Evolutionary conservation across 2,329 filamentous ascomycete genomes (phyloP).

Genomic region (Meredithiella fracta): DNA sequence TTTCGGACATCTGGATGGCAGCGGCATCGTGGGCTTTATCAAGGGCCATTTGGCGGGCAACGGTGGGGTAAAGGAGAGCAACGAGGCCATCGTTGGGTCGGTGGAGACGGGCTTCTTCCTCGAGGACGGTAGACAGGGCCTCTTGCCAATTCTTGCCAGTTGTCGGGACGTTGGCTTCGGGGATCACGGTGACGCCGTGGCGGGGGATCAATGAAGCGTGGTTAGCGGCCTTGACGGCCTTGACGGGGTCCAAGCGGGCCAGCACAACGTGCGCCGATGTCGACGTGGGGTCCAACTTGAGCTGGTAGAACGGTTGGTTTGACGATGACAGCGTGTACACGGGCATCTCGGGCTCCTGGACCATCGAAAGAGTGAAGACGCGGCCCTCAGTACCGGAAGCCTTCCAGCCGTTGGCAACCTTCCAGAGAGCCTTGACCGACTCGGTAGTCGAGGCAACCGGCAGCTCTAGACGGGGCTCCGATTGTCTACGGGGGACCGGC

Average conservation of each 20-base stretch:
- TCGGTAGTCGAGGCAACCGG: slow-evolving; percentile 40
- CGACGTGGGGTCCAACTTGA: slow-evolving; percentile 47
- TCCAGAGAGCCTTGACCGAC: slow-evolving; percentile 49
- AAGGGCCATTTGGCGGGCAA: slow-evolving; percentile 45
- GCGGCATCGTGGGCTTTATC: slow-evolving; percentile 34
- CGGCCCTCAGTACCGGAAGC: slow-evolving; percentile 42
- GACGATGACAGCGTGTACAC: slow-evolving; percentile 49
- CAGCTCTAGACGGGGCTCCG: slow-evolving; percentile 27
- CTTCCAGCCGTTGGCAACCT: slow-evolving; percentile 53
- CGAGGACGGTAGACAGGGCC: slow-evolving; percentile 40
- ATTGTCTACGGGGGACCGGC: slow-evolving; percentile 20
- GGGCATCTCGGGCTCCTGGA: slow-evolving; percentile 41
- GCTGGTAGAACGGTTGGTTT: slow-evolving; percentile 48
- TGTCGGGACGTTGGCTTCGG: slow-evolving; percentile 17
- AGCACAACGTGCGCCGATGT: slow-evolving; percentile 45
- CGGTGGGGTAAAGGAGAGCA: slow-evolving; percentile 50
- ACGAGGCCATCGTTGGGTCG: slow-evolving; percentile 46
- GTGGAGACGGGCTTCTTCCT: slow-evolving; percentile 35
- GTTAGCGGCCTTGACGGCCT: slow-evolving; percentile 30
- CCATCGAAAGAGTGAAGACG: slow-evolving; percentile 41
- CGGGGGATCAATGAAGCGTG: neutral
- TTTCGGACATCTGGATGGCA: slow-evolving; percentile 45
- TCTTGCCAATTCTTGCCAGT: slow-evolving; percentile 37
- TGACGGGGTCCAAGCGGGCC: slow-evolving; percentile 43
- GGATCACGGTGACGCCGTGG: slow-evolving; percentile 18